phyloP scores from a whole-genome alignment of 805 yeast genomes.

The Komagataella kurtzmanii region DNA sequence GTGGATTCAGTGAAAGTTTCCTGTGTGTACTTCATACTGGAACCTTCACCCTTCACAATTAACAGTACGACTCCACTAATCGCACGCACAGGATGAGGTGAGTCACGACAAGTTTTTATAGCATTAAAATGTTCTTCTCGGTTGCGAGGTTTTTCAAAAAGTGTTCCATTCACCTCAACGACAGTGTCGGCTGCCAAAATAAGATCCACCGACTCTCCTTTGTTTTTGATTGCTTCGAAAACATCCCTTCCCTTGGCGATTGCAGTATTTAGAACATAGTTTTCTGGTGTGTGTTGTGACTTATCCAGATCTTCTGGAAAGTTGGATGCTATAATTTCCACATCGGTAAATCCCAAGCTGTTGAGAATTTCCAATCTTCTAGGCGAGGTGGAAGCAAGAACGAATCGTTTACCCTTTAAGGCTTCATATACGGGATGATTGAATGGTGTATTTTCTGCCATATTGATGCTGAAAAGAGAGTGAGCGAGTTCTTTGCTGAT shows the following conservation, averaged over 20 bases:
- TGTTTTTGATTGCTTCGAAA: constrained; percentile 22
- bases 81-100: constrained; percentile 29
- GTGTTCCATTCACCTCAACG: constrained; percentile 37
- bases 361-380: constrained; percentile 61
- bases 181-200: constrained; percentile 70
- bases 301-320: constrained; percentile 73
- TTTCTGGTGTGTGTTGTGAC: constrained; percentile 26
- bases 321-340: constrained; percentile 41
- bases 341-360: constrained; percentile 36
- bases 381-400: constrained; percentile 80
- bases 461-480: constrained; percentile 7
- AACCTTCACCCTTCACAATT: constrained; percentile 5
- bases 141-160: constrained; percentile 72
- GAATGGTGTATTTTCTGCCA: constrained; percentile 8
- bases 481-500: constrained; percentile 16
- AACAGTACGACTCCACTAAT: constrained; percentile 42
- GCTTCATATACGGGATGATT: constrained; percentile 18
- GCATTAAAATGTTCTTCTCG: constrained; percentile 34
- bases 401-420: constrained; percentile 18
- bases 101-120: constrained; percentile 33
- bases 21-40: constrained; percentile 7
- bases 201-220: background rate
- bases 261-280: constrained; percentile 65
- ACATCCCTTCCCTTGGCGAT: constrained; percentile 54
- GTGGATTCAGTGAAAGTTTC: constrained; percentile 12